These are phyloP conservation scores for Candida ortonii DNA, from an alignment of 805 yeast species.

Conservation along the genomic window DNA sequence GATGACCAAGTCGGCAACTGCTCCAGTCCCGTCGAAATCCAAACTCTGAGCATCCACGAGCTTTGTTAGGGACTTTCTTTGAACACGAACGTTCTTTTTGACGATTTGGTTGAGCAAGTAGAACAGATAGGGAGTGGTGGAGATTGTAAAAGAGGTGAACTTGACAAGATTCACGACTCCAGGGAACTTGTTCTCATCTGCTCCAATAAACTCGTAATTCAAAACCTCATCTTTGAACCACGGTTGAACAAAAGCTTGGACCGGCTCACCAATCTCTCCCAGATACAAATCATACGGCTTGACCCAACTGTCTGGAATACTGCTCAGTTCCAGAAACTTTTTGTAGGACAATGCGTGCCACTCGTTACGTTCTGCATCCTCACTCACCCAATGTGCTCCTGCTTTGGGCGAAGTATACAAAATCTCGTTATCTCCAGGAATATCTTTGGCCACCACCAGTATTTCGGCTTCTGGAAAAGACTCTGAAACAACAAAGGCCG, in stretches of 20 bases:
- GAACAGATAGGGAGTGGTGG: slow-evolving; percentile 55
- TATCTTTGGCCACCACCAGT: slow-evolving; percentile 39
- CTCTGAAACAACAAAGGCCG: slow-evolving; percentile 40
- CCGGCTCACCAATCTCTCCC: slow-evolving; percentile 19
- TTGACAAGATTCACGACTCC: slow-evolving; percentile 37
- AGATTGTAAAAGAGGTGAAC: slow-evolving; percentile 54
- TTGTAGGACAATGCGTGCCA: slow-evolving; percentile 36
- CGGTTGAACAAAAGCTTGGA: slow-evolving; percentile 28
- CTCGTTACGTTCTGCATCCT: slow-evolving; percentile 38
- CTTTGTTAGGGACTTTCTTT: slow-evolving; percentile 38
- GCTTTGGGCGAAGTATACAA: slow-evolving; percentile 65
- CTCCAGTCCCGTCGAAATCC: slow-evolving; percentile 18
- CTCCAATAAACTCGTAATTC: slow-evolving; percentile 34
- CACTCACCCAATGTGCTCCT: slow-evolving; percentile 66
- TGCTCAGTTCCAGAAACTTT: slow-evolving; percentile 35
- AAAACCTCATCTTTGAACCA: slow-evolving; percentile 51
- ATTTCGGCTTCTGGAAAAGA: slow-evolving; percentile 33
- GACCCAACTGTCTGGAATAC: slow-evolving; percentile 37
- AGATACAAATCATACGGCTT: slow-evolving; percentile 22
- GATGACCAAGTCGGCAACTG: slow-evolving; percentile 41
- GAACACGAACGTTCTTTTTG: slow-evolving; percentile 44
- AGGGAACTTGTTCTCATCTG: slow-evolving; percentile 31
- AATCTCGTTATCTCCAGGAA: slow-evolving; percentile 55
- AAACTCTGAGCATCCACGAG: slow-evolving; percentile 38
- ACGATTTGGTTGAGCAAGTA: slow-evolving; percentile 47